A percentile compares a stretch with the other conserved stretches of the same genome.
Conservation (phyloP, 2,329 filamentous ascomycete species). For the Hypoxylon sp. region DNA sequence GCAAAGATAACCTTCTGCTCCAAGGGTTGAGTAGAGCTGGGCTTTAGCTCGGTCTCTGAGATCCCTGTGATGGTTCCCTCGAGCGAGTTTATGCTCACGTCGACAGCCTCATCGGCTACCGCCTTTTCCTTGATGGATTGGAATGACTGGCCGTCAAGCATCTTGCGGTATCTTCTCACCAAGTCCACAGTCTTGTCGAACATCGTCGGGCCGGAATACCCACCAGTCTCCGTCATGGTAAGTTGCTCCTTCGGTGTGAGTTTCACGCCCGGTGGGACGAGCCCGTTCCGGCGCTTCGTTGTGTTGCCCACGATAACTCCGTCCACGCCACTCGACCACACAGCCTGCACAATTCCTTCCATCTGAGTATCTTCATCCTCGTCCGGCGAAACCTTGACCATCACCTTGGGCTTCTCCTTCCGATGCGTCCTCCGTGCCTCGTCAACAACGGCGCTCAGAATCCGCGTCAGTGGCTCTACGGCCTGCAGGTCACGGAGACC, state of each 20-base stretch:
- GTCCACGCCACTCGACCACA: constrained; percentile 87
- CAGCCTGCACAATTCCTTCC: constrained; percentile 87
- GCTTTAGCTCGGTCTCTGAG: constrained; percentile 60
- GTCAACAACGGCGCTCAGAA: constrained; percentile 85
- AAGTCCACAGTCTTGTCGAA: constrained; percentile 84
- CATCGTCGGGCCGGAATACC: constrained; percentile 91
- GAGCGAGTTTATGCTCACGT: constrained; percentile 55
- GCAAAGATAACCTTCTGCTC: constrained; percentile 88
- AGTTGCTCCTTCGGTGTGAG: constrained; percentile 77
- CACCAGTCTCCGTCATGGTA: constrained; percentile 82
- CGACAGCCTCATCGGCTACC: constrained; percentile 54
- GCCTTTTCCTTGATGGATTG: constrained; percentile 52
- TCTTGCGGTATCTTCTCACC: constrained; percentile 82
- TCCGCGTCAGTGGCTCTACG: constrained; percentile 82
- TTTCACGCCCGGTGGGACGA: constrained; percentile 76
- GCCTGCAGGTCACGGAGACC: constrained; percentile 90
- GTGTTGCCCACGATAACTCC: constrained; percentile 98
- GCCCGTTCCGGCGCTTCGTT: constrained; percentile 83
- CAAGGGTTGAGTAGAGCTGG: constrained; percentile 25
- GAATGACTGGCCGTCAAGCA: constrained; percentile 70
- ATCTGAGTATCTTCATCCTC: constrained; percentile 90
- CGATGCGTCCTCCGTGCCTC: constrained; percentile 79
- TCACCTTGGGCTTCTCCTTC: constrained; percentile 82
- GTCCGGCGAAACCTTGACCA: constrained; percentile 98
- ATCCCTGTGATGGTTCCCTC: constrained; percentile 55